Evolutionary conservation across 2,329 filamentous ascomycete species (phyloP), one percentile per base, ranked within the genome.

Genomic region (Rhynchosporium graminicola): DNA sequence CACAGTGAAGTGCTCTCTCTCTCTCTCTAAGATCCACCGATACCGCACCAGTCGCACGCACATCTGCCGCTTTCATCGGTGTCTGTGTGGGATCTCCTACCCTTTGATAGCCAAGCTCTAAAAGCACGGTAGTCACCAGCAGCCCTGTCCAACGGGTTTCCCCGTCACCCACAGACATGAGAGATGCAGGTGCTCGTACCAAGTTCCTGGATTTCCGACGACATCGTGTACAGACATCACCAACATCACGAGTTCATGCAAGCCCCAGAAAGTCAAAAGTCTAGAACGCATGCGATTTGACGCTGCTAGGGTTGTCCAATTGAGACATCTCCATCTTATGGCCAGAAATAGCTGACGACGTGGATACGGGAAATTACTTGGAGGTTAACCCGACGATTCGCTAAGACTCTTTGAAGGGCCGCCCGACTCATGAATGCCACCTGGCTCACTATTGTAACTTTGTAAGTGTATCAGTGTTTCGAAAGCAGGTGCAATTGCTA

Each of bases 131-230:
- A 20, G 38, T 46, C 20, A 55, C 50, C 42, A 5, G 51, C 51
- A 29, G 46, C 13, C 26, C 31, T 43, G 33, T 47, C 57, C 29
- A 63, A 38, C 54, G 45, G 43, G 31, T 20, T 31, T 52, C 42
- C 42, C 45, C 51, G 10, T 57, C 54, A 33, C 55, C 55, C 33
- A 59, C 60, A 62, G 57, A 63, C 50, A 52, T 50, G 46, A 46
- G 56, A 61, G 66, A 66, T 63, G 61, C 62, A 58, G 55, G n/a
- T 45, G 60, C 54, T 26, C 33, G 33, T 36, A 36, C 33, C 33
- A 36, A 36, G 9, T 6, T 36, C 20, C 33, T 36, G 33, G 33
- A 6, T 48, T 28, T 52, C 50, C 20, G 50, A 55, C 51, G 36
- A 43, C 40, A 43, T 45, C 3, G 28, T 38, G 40, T 9, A n/a